Base-by-base conservation (phyloP, 257 asterid genomes). In the Osmanthus fragrans region DNA sequence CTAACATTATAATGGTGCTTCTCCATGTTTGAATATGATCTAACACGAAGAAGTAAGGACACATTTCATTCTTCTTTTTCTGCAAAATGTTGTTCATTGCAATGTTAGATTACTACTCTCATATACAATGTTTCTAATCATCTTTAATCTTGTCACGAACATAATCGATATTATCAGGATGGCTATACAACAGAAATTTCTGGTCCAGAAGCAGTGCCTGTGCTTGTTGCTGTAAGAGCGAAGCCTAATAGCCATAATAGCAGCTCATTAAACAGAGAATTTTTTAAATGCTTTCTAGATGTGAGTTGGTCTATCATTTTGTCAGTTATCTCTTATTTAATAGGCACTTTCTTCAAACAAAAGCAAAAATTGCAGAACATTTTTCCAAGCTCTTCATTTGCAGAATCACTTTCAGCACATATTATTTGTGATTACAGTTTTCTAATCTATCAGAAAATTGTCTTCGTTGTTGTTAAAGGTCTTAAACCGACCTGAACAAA, bases 171-270 rank as follows among this genome's bases (percentile, higher is more conserved):
- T 5, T 56, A 79, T 79, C 83, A 94, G 98, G 97, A 94, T 81
- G 96, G 98, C 34, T 90, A 85, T 77, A 89, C 98, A 4, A 64
- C 67, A 70, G 92, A 87, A 76, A 87, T 86, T 9, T 80, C 21
- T 3, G 91, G 90, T 47, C 80, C 49, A 27, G 90, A 81, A 79
- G 96, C 91, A 47, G 95, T 79, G 27, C 85, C 75, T 16, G 89
- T 90, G 82, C 98, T 85, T 76, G 97, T 92, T 73, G 97, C 98
- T 49, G 92, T 91, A 67, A 84, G 80, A 76, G 96, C 97, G 36
- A 92, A 92, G 85, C 92, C 90, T 40, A 94, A 86, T 75, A 84
- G 63, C 2, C 81, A 92, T 36, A 76, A 19, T 29, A 82, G 32
- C 77, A 91, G 88, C 77, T 0, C 77, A 11, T 66, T 94, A 16